A percentile compares a stretch with the other conserved stretches of the same genome.
Conservation (phyloP, 768 basidiomycete genomes). For the Leccinum truebloodii region DNA sequence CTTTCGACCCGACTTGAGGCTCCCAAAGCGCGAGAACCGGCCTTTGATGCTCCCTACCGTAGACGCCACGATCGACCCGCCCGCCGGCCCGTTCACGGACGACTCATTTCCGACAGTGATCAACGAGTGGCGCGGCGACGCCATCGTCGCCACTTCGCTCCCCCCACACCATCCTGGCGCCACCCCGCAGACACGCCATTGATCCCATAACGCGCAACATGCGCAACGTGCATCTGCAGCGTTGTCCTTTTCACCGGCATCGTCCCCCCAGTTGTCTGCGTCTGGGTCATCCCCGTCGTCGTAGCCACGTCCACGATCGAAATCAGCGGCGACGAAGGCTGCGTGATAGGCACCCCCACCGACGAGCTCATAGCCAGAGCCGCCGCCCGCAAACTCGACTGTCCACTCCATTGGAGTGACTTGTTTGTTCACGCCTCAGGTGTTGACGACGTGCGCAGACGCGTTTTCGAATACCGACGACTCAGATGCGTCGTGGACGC, state of each 20-base stretch:
- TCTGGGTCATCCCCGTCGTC: neutral
- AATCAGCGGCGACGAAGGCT: slow-evolving; percentile 41
- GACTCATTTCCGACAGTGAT: slow-evolving; percentile 64
- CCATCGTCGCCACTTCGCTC: slow-evolving; percentile 42
- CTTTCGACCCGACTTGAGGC: slow-evolving; percentile 55
- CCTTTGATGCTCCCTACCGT: slow-evolving; percentile 70
- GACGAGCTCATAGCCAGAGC: slow-evolving; percentile 54
- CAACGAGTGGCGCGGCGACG: slow-evolving; percentile 73
- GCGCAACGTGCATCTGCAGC: slow-evolving; percentile 77
- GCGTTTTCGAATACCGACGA: slow-evolving; percentile 48
- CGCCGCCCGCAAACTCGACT: slow-evolving; percentile 17
- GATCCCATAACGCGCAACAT: slow-evolving; percentile 81
- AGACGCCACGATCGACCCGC: slow-evolving; percentile 61
- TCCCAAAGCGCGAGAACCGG: slow-evolving; percentile 76
- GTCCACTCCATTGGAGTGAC: slow-evolving; percentile 35
- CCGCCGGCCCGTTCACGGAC: slow-evolving; percentile 39
- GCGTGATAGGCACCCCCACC: slow-evolving; percentile 40
- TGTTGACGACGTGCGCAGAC: slow-evolving; percentile 48
- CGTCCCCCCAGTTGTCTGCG: slow-evolving; percentile 20
- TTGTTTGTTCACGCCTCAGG: too few species aligned
- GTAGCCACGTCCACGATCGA: neutral
- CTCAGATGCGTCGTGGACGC: slow-evolving; percentile 42
- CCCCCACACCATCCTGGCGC: slow-evolving; percentile 47
- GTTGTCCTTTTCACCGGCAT: slow-evolving; percentile 61
- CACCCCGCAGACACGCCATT: slow-evolving; percentile 80